Conservation (phyloP, 371 early-diverging fungal species). For the Chytridiales sp. region DNA sequence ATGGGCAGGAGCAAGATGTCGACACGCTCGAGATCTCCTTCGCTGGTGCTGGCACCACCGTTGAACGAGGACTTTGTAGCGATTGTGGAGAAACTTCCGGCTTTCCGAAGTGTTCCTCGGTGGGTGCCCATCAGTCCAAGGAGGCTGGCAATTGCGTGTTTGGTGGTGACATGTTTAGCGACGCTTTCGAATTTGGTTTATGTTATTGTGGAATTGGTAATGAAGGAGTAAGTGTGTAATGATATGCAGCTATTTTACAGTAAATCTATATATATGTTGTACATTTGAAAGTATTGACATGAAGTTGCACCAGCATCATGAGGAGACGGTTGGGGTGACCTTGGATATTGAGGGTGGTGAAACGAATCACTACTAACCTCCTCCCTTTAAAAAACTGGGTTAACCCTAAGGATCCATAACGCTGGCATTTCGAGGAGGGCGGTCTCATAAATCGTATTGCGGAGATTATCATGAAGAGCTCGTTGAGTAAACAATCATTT, state of each 20-base stretch:
- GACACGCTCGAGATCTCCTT: not conserved
- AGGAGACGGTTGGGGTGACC: no score
- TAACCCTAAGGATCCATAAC: no score
- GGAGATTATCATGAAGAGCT: no score
- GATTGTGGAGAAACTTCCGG: conserved; percentile 20
- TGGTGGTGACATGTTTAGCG: conserved; percentile 34
- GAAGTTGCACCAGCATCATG: not conserved
- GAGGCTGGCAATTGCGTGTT: conserved; percentile 33
- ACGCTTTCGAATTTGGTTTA: conserved; percentile 30
- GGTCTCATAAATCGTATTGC: no score
- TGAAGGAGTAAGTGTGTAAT: no score
- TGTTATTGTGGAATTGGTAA: not conserved
- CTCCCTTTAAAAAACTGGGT: no score
- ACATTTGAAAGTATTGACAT: not conserved
- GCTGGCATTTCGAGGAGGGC: no score
- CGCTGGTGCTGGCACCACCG: not conserved
- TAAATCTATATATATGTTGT: no score
- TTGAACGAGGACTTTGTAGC: conserved; percentile 8
- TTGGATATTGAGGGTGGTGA: no score
- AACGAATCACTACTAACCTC: no score
- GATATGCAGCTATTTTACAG: no score
- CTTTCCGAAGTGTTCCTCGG: conserved; percentile 45
- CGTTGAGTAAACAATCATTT: no score
- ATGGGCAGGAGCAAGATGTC: not conserved
- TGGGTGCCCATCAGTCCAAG: conserved; percentile 41